These are phyloP conservation scores for Neurospora crassa DNA, from an alignment of 2,329 filamentous ascomycete genomes.

Conservation along the genomic window DNA sequence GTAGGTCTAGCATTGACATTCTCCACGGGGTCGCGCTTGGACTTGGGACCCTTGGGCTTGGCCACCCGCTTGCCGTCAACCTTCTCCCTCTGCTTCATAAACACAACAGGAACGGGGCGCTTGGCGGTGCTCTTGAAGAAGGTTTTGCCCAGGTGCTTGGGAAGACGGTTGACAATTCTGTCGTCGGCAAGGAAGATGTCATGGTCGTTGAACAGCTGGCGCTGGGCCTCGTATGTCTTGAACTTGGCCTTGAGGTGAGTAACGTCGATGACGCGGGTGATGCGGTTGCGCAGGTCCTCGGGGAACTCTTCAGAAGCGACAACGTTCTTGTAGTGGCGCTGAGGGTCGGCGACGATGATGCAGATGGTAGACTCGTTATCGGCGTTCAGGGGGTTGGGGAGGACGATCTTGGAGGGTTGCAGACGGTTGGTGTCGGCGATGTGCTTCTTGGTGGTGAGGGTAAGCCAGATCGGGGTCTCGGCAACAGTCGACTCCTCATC, in stretches of 20 bases:
- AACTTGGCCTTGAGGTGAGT: constrained; percentile 75
- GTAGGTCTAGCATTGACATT: constrained; percentile 42
- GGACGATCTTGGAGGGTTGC: constrained; percentile 72
- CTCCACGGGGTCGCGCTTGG: constrained; percentile 23
- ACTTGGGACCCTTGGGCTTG: constrained; percentile 43
- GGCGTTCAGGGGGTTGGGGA: constrained; percentile 68
- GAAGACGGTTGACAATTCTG: constrained; percentile 65
- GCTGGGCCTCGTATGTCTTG: constrained; percentile 76
- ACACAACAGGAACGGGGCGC: constrained; percentile 73
- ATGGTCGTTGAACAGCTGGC: constrained; percentile 76
- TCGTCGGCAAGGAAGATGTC: constrained; percentile 93
- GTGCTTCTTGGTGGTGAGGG: constrained; percentile 55
- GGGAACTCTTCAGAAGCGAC: constrained; percentile 67
- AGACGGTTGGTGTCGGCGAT: constrained; percentile 56
- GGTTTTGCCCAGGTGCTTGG: constrained; percentile 74
- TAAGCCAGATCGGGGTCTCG: constrained; percentile 51
- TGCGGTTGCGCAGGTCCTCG: constrained; percentile 52
- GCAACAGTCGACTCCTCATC: constrained; percentile 28
- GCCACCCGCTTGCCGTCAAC: constrained; percentile 49
- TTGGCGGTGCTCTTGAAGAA: constrained; percentile 82
- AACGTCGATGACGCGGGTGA: constrained; percentile 70
- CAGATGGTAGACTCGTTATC: constrained; percentile 63
- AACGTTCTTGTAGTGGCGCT: constrained; percentile 85
- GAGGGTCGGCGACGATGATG: constrained; percentile 60
- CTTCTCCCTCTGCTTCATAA: constrained; percentile 54